Evolutionary conservation across 2,329 filamentous ascomycete species (phyloP).

Genomic region (Phoma sp.): DNA sequence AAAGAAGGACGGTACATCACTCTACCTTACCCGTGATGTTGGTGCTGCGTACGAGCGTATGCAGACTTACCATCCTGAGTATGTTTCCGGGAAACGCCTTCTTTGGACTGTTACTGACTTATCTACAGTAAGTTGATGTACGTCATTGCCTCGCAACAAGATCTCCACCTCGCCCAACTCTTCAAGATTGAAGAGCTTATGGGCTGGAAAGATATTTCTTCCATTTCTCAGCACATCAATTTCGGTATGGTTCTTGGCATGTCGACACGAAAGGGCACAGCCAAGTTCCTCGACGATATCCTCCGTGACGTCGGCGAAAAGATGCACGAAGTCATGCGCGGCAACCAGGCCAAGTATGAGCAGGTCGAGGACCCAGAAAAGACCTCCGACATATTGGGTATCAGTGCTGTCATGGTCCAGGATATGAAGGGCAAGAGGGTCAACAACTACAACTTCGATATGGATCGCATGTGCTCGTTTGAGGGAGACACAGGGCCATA

Average conservation of each 20-base stretch:
- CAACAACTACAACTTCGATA: constrained; percentile 76
- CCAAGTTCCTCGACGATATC: constrained; percentile 58
- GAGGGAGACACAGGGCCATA: constrained; percentile 87
- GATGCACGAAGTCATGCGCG: constrained; percentile 97
- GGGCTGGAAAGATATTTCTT: constrained; percentile 66
- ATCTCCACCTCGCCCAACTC: constrained; percentile 69
- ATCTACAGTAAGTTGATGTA: constrained; percentile 66
- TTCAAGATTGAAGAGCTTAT: constrained; percentile 71
- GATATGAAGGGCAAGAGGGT: constrained; percentile 94
- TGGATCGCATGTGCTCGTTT: constrained; percentile 82
- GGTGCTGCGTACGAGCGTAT: constrained; percentile 70
- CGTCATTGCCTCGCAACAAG: constrained; percentile 70
- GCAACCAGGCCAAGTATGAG: constrained; percentile 87
- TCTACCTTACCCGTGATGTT: constrained; percentile 75
- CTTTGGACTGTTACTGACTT: neutral
- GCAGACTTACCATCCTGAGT: constrained; percentile 67
- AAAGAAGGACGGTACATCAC: constrained; percentile 71
- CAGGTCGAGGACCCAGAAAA: constrained; percentile 85
- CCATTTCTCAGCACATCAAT: constrained; percentile 68
- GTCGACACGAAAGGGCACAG: constrained; percentile 70
- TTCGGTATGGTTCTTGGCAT: constrained; percentile 72
- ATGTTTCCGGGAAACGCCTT: constrained; percentile 1
- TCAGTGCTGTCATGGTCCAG: constrained; percentile 96
- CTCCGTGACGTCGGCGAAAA: constrained; percentile 75
- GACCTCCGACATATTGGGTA: constrained; percentile 87